Evolutionary conservation across 2,329 filamentous ascomycete genomes (phyloP), one percentile per base, ranked within the genome.

Genomic region (Exophiala calicioides): DNA sequence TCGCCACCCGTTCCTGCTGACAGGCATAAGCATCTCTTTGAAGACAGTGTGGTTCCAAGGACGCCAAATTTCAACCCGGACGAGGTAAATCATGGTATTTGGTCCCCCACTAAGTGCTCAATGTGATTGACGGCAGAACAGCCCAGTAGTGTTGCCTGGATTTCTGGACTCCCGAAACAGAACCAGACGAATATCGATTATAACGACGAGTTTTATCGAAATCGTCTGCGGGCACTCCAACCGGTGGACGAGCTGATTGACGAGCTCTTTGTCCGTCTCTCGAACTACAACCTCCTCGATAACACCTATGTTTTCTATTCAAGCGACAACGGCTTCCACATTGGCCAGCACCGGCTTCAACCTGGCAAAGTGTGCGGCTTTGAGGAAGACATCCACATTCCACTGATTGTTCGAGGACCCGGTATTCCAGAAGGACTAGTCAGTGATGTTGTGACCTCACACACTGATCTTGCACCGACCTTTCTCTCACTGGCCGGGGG

Each of bases 61-160:
- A 81, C 75, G 0, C 66, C 72, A 0, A 80, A 81, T 60, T 88
- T 88, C 64, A 88, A 89, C 55, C 83, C 84, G 0, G 73, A 27
- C 12, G 24, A 27, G 24, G 24, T 27, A 27, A n/a, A n/a, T n/a
- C n/a, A n/a, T n/a, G n/a, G n/a, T n/a, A n/a, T n/a, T n/a, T n/a
- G n/a, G n/a, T n/a, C n/a, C n/a, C n/a, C 24, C 7, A n/a, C 9
- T 13, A 7, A 16, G 19, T 5, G 13, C n/a, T 7, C 24, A 12
- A 27, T 27, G 7, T 7, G 12, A 27, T 27, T 27, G 12, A 27
- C 24, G 24, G 7, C 24, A 27, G 79, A 2, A 66, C n/a, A 69
- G 49, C 76, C 78, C 62, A 50, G 40, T 33, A 69, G 73, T 6
- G 72, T 68, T 1, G 71, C 67, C 35, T 79, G 74, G 74, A 62